Evolutionary conservation across 306 rosid genomes (phyloP).

Genomic region (Arachis hypogaea): DNA sequence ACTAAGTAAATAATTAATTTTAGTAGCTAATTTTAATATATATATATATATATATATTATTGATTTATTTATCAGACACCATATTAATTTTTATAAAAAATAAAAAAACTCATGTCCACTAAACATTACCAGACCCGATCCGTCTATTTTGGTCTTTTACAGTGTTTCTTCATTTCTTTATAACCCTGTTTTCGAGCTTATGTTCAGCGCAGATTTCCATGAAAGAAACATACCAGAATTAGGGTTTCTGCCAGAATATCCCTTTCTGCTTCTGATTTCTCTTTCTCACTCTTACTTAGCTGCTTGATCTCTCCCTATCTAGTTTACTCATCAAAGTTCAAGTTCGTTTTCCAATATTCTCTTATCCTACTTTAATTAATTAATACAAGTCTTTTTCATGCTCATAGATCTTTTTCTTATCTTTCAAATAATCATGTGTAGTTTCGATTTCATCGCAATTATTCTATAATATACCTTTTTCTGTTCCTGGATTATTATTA

Average conservation of each 20-base stretch:
- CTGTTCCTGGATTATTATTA: background rate
- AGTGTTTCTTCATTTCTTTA: constrained; percentile 41
- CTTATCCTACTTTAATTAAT: background rate
- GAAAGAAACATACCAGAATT: constrained; percentile 33
- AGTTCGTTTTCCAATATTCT: constrained; percentile 16
- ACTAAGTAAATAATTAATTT: too few species aligned
- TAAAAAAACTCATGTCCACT: too few species aligned
- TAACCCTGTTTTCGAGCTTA: constrained; percentile 35
- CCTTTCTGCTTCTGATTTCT: constrained; percentile 23
- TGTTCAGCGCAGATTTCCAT: constrained; percentile 38
- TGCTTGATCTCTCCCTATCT: background rate
- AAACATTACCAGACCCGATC: background rate
- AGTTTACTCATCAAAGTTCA: constrained; percentile 16
- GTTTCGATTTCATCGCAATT: background rate
- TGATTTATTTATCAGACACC: too few species aligned
- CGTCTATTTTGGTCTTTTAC: constrained; percentile 19
- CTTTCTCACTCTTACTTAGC: too few species aligned
- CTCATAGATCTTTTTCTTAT: background rate
- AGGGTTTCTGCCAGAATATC: constrained; percentile 45
- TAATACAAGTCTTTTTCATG: background rate
- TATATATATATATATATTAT: too few species aligned
- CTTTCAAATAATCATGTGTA: background rate
- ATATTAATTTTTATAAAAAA: too few species aligned
- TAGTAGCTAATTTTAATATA: too few species aligned
- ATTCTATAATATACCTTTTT: background rate